These are phyloP conservation scores for Fusarium denticulatum DNA, from an alignment of 2,329 filamentous ascomycete species.

Conservation along the genomic window DNA sequence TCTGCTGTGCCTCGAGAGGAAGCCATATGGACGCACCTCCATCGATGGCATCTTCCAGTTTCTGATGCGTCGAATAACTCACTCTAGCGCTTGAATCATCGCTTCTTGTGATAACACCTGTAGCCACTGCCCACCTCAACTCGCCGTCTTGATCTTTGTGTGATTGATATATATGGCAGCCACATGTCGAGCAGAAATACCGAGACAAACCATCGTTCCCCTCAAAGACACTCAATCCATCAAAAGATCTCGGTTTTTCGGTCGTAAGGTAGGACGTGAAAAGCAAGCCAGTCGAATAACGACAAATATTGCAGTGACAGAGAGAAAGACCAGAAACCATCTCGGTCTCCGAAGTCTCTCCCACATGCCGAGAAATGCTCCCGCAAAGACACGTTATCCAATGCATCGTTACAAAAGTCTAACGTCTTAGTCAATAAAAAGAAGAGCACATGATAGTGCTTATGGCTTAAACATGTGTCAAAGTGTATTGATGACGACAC, in stretches of 20 bases:
- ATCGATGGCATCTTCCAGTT: conserved; percentile 48
- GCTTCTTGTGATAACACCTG: conserved; percentile 46
- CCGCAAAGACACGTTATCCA: conserved; percentile 19
- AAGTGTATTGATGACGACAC: conserved; percentile 1
- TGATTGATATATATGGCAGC: conserved; percentile 53
- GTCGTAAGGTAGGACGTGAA: conserved; percentile 52
- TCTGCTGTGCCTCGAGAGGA: not conserved
- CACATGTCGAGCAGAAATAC: conserved; percentile 54
- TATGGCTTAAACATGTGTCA: not conserved
- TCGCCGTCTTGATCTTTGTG: not conserved
- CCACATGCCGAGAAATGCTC: conserved; percentile 8
- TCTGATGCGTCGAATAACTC: conserved; percentile 28
- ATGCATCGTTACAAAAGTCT: not conserved
- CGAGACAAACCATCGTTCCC: conserved; percentile 25
- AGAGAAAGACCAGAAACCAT: conserved; percentile 31
- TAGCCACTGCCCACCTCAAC: conserved; percentile 50
- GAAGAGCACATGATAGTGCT: not conserved
- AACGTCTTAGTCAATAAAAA: not conserved
- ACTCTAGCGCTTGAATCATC: not conserved
- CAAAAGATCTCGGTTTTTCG: not conserved
- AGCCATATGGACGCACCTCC: conserved; percentile 51
- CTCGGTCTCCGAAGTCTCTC: not conserved
- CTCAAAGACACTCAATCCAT: conserved; percentile 21
- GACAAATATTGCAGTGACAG: conserved; percentile 48
- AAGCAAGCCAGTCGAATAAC: conserved; percentile 49